A percentile compares a stretch with the other conserved stretches of the same genome.
Evolutionary conservation across 106 monocot species (phyloP).

Genomic region (Acorus gramineus): DNA sequence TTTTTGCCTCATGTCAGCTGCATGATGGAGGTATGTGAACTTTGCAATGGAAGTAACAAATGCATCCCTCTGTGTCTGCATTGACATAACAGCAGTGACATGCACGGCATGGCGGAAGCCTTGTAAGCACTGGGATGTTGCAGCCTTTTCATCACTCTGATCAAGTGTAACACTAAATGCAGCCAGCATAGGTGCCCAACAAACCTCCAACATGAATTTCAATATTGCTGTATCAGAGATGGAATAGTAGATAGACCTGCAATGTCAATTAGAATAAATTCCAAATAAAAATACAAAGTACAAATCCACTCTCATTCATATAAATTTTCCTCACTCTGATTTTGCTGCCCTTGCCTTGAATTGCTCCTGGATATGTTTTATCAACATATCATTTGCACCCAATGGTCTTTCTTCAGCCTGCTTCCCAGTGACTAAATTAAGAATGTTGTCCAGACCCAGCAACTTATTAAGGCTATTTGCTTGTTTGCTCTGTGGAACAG

Average conservation of each 20-base stretch:
- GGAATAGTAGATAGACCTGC: conserved; percentile 72
- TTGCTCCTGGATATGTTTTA: conserved; percentile 90
- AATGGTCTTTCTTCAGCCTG: conserved; percentile 80
- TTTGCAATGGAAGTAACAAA: conserved; percentile 98
- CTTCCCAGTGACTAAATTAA: conserved; percentile 80
- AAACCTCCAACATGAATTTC: conserved; percentile 88
- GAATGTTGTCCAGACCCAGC: conserved; percentile 80
- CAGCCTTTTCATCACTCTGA: conserved; percentile 74
- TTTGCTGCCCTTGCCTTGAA: conserved; percentile 88
- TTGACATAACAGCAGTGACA: conserved; percentile 87
- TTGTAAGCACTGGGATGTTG: conserved; percentile 63
- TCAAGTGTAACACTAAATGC: conserved; percentile 98
- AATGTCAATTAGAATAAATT: background rate
- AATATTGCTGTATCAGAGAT: conserved; percentile 78
- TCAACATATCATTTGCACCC: conserved; percentile 84
- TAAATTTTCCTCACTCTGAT: conserved; percentile 65
- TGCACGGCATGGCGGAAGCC: conserved; percentile 89
- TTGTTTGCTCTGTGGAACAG: conserved; percentile 62
- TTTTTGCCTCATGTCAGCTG: conserved; percentile 98
- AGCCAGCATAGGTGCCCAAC: conserved; percentile 99
- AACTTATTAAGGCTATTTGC: conserved; percentile 76
- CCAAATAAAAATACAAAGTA: no score
- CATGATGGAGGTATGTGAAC: conserved; percentile 90
- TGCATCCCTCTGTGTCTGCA: conserved; percentile 99
- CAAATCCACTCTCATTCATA: background rate